Evolutionary conservation across 2,329 filamentous ascomycete genomes (phyloP), one percentile per base, ranked within the genome.

Genomic region (Diaporthe vexans): DNA sequence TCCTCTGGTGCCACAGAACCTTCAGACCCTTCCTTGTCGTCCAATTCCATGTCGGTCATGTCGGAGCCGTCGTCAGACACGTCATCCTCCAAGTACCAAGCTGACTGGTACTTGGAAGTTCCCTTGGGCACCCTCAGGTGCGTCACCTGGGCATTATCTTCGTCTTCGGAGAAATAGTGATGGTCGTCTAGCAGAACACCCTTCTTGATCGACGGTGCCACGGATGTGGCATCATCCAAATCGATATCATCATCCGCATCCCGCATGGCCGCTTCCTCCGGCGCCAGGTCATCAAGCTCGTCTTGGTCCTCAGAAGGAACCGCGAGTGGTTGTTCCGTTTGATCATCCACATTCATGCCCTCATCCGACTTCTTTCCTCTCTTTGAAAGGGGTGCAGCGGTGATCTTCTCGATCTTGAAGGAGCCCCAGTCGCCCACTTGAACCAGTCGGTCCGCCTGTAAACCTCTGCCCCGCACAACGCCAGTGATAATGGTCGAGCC

Each of bases 141-240:
- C 48, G 88, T 84, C 24, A 91, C 86, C 24, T 88, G 86, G 71
- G 91, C 87, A 56, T 89, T 87, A 8, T 88, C 86, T 71, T 97
- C 93, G 61, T 97, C 95, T 57, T 98, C 96, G 0, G 95, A 95
- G 81, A 98, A 99, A 83, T 99, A 99, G 82, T 98, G 96, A 82
- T 99, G 96, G 78, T 98, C 96, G 78, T 99, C 97, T 13, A 99
- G 88, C 54, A 99, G 86, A 1, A 99, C 97, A 77, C 96, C 97
- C 84, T 96, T 97, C 81, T 92, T 92, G 57, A 88, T 87, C 2
- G 86, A 85, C 5, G 83, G 81, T 65, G 83, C 83, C 29, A 88
- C 85, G 4, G 87, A 87, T 79, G 76, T 84, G 11, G 80, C 79
- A 73, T 82, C 82, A 40, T 81, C 79, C 24, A 74, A 73, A 40